A percentile compares a stretch with the other conserved stretches of the same genome.
These are phyloP conservation scores for Aspergillus wentii DNA, from an alignment of 495 filamentous ascomycete species.

Conservation along the genomic window DNA sequence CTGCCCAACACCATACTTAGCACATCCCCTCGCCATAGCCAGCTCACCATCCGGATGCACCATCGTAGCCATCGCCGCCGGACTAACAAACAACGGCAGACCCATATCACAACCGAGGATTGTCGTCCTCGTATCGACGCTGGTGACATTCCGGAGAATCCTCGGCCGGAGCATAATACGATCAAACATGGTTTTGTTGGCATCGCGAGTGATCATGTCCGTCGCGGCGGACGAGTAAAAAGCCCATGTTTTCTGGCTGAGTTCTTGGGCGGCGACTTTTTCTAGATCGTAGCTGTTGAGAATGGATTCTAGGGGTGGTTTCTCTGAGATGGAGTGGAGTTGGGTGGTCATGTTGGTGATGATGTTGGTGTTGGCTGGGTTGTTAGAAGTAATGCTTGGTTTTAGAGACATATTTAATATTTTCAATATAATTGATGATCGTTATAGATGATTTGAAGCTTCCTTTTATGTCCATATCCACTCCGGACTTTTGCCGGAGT, in stretches of 20 bases:
- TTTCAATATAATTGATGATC: no score
- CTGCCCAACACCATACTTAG: constrained; percentile 50
- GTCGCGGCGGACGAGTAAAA: constrained; percentile 84
- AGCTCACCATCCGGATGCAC: constrained; percentile 78
- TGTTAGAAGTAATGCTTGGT: no score
- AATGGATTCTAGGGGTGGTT: constrained; percentile 51
- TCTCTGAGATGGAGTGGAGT: not conserved
- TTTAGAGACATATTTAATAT: no score
- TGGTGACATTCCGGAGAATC: constrained; percentile 65
- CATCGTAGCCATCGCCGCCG: constrained; percentile 74
- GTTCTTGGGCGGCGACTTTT: constrained; percentile 43
- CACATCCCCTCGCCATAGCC: constrained; percentile 64
- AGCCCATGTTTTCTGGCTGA: constrained; percentile 70
- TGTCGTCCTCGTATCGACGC: constrained; percentile 63
- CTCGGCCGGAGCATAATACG: constrained; percentile 76
- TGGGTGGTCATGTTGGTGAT: no score
- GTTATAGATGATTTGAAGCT: no score
- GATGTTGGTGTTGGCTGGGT: no score
- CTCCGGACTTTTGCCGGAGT: no score
- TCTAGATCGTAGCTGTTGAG: constrained; percentile 67
- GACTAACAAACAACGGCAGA: constrained; percentile 74
- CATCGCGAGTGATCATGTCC: constrained; percentile 80
- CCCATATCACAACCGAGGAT: constrained; percentile 70
- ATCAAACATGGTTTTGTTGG: constrained; percentile 76
- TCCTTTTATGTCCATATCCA: no score